Evolutionary conservation across 257 asterid genomes (phyloP).

Genomic region (Echium plantagineum): DNA sequence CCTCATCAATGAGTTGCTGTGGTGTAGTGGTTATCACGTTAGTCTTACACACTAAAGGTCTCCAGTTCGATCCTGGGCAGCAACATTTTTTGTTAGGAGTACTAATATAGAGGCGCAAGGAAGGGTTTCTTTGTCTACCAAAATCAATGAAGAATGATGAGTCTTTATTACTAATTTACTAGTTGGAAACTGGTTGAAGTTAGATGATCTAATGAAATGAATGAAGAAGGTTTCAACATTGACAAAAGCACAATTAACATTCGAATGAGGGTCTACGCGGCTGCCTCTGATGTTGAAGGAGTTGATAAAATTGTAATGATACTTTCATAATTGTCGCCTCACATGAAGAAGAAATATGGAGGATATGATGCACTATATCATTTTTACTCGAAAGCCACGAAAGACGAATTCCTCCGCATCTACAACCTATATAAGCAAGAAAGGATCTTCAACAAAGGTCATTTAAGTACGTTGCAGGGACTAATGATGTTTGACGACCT

Average conservation of each 20-base stretch:
- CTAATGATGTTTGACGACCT: slow-evolving; percentile 37
- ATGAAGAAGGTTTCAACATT: slow-evolving; percentile 26
- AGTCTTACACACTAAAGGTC: no score
- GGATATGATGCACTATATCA: slow-evolving; percentile 24
- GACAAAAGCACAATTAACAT: slow-evolving; percentile 33
- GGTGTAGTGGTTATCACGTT: no score
- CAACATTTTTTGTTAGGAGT: no score
- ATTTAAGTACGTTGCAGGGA: slow-evolving; percentile 44
- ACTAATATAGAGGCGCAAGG: no score
- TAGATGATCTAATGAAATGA: slow-evolving; percentile 50
- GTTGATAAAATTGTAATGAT: slow-evolving; percentile 32
- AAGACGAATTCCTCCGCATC: slow-evolving; percentile 30
- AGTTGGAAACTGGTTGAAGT: slow-evolving; percentile 24
- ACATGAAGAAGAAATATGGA: slow-evolving; percentile 8
- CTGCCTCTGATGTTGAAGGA: slow-evolving; percentile 37
- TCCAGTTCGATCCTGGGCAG: no score
- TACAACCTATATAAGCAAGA: slow-evolving; percentile 40
- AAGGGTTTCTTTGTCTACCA: no score
- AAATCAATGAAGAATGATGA: no score
- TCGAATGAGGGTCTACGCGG: slow-evolving; percentile 38
- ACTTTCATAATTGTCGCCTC: slow-evolving; percentile 30
- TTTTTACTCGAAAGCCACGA: slow-evolving; percentile 47
- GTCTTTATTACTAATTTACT: slow-evolving; percentile 31
- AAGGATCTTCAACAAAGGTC: slow-evolving; percentile 32
- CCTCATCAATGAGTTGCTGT: no score